These are phyloP conservation scores for Aspergillus sp. DNA, from an alignment of 2,329 filamentous ascomycete genomes.

Conservation along the genomic window DNA sequence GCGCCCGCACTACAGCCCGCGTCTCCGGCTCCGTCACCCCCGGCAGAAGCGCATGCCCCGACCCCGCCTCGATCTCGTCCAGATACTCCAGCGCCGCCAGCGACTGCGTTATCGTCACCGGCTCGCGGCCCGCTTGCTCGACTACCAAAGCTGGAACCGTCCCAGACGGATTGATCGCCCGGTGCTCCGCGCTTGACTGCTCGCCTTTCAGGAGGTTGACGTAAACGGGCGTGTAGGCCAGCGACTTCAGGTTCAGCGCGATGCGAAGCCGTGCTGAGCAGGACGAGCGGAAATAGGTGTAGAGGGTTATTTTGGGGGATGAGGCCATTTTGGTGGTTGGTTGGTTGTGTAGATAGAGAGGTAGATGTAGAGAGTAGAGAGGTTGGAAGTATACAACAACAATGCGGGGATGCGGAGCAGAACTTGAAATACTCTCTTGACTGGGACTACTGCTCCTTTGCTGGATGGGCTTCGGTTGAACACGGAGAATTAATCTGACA, in stretches of 20 bases:
- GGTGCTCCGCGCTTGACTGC: constrained; percentile 40
- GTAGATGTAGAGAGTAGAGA: no score
- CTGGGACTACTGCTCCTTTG: no score
- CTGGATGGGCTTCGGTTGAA: no score
- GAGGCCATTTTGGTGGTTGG: no score
- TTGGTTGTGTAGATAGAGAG: no score
- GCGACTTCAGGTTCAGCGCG: constrained; percentile 46
- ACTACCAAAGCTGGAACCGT: constrained; percentile 47
- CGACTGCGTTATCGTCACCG: constrained; percentile 46
- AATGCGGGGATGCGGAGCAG: no score
- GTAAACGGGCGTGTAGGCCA: constrained; percentile 39
- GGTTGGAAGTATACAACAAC: no score
- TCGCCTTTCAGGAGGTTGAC: constrained; percentile 49
- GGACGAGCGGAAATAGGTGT: constrained; percentile 55
- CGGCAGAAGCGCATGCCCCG: constrained; percentile 40
- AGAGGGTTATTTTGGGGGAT: constrained; percentile 30
- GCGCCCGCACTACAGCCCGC: constrained; percentile 44
- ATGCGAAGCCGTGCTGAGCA: constrained; percentile 55
- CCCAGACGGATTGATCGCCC: constrained; percentile 43
- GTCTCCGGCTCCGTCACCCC: constrained; percentile 24
- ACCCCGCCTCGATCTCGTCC: constrained; percentile 45
- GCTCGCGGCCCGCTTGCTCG: constrained; percentile 12
- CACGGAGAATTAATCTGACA: no score
- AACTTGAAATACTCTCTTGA: no score
- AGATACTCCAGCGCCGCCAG: constrained; percentile 54